Evolutionary conservation across 345 rosid species (phyloP), one percentile per base, ranked within the genome.

Genomic region (Trapa incisa): DNA sequence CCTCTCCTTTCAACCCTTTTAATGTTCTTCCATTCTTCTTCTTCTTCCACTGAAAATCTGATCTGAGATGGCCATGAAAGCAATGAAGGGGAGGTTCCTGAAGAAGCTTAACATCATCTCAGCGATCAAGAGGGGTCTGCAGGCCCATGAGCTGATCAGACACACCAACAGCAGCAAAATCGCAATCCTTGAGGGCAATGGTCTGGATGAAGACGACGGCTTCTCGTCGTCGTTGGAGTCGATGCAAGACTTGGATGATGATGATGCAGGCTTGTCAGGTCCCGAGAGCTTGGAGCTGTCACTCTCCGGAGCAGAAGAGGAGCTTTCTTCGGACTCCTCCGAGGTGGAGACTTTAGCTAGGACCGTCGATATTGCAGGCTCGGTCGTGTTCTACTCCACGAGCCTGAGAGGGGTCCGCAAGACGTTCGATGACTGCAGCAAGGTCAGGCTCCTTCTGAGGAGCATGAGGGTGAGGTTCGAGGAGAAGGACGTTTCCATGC

Each of bases 401-500:
- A 79, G 91, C 74, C 69, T 94, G 66, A 75, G 92, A 72, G 86
- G 89, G 35, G 84, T 94, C 71, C 75, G 97, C 68, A 94, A 86
- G 70, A 94, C 99, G 5, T 91, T 86, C 10, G 89, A 91, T 73
- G 89, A 85, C 35, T 94, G 99, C 65, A 79, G 74, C 53, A 74
- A 80, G 7, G 75, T 91, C 37, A 76, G 85, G 65, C 86, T 87
- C 71, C 71, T 94, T 66, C 57, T 91, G 63, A 80, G 79, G 73
- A 94, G 89, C 68, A 80, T 86, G 39, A 81, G 70, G 65, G 86
- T 89, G 0, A 36, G 38, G 70, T 88, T 74, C 63, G 63, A 69
- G 12, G 97, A 89, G 63, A 82, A 92, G 72, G 99, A 94, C 67
- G 88, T 94, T 35, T 87, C 99, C 0, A 80, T 91, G 78, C 81